Base-by-base conservation (phyloP, 1,284 basidiomycete species). In the Neolentinus lepideus region DNA sequence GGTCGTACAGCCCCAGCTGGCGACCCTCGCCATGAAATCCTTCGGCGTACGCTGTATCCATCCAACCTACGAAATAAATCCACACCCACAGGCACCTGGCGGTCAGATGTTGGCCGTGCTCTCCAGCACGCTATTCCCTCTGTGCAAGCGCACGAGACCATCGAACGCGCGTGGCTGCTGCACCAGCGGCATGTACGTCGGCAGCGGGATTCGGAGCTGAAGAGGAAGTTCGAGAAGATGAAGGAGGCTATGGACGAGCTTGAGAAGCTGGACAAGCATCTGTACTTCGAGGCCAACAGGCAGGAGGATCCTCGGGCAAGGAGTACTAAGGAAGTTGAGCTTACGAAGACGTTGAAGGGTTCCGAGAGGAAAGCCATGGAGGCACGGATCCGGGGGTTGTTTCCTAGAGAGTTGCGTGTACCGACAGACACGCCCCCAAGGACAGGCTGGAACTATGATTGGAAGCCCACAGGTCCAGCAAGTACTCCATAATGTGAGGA, bases 111-210 rank as follows among this genome's bases (percentile, higher is more conserved):
- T 35, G 83, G 74, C 55, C 78, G 73, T 58, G 88, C 81, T 3
- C 72, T 95, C 16, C 83, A 87, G 60, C 79, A 79, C 54, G 88
- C 90, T 10, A 84, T 94, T 56, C 90, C 90, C 12, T 88, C 85
- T 3, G 81, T 79, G 12, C 94, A 98, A 71, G 92, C 92, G 0
- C 93, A 98, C 74, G 85, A 93, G 63, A 98, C 94, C 6, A 94
- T 98, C 60, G 90, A 91, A 61, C 85, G 95, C 36, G 95, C 95
- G 2, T 98, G 90, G 90, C 74, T 88, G 55, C 79, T 98, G 21
- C 85, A 90, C 72, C 80, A 85, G 63, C 81, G 93, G 33, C 84
- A 90, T 63, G 63, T 84, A 56, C 81, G 93, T 51, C 84, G 88
- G 67, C 73, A 75, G 62, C 80, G 88, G 46, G 78, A 84, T 33